Conservation (phyloP, 2,329 filamentous ascomycete genomes). For the Torrubiella hemipterigena region DNA sequence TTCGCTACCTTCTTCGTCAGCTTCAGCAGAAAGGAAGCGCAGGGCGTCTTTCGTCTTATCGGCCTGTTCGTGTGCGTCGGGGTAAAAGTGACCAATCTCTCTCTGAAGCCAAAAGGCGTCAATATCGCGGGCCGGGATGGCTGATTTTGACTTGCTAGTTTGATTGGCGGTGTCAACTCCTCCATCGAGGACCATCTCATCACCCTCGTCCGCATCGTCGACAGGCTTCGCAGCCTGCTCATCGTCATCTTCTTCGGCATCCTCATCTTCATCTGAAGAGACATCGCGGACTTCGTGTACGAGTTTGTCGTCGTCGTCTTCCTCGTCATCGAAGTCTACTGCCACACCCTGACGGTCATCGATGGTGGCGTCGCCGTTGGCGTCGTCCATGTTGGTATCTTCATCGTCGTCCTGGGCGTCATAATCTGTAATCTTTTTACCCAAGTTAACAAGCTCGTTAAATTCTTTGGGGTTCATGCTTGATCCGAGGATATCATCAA, state of each 20-base stretch:
- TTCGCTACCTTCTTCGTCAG: slow-evolving; percentile 58
- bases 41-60: slow-evolving; percentile 83
- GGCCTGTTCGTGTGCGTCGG: slow-evolving; percentile 85
- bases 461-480: slow-evolving; percentile 81
- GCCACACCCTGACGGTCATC: slow-evolving; percentile 95
- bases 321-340: slow-evolving; percentile 88
- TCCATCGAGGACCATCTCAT: slow-evolving; percentile 78
- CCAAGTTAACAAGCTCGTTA: slow-evolving; percentile 89
- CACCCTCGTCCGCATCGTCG: slow-evolving; percentile 45
- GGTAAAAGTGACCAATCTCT: slow-evolving; percentile 77
- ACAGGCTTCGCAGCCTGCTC: slow-evolving; percentile 40
- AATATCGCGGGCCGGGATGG: slow-evolving; percentile 75
- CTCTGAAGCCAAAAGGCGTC: slow-evolving; percentile 96
- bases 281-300: slow-evolving; percentile 83
- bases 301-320: slow-evolving; percentile 64
- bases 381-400: slow-evolving; percentile 60
- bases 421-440: slow-evolving; percentile 98
- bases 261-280: slow-evolving; percentile 72
- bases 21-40: slow-evolving; percentile 66
- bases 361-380: slow-evolving; percentile 58
- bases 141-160: slow-evolving; percentile 43
- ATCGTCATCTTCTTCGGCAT: slow-evolving; percentile 50
- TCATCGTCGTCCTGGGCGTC: slow-evolving; percentile 94
- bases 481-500: slow-evolving; percentile 84
- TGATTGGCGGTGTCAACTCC: slow-evolving; percentile 32